Evolutionary conservation across 345 rosid genomes (phyloP).

Genomic region (Acer saccharum): DNA sequence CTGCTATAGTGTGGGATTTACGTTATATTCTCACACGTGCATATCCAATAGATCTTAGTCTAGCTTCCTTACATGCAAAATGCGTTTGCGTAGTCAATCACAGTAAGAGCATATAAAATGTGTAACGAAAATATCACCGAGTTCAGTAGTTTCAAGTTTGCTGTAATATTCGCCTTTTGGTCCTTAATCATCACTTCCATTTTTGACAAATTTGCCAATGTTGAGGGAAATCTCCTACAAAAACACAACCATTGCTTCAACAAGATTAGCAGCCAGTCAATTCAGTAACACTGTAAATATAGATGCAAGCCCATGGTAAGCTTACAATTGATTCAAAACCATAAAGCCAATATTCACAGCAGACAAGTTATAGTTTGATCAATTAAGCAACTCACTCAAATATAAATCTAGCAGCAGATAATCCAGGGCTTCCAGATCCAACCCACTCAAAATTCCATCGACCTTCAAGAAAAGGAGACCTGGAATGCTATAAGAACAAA

Average conservation of each 20-base stretch:
- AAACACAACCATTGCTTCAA: slow-evolving; percentile 15
- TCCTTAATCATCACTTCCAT: slow-evolving; percentile 75
- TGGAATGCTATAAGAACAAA: slow-evolving; percentile 61
- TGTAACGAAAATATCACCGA: slow-evolving; percentile 45
- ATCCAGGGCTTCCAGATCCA: slow-evolving; percentile 76
- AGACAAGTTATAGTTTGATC: neutral
- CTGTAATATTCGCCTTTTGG: slow-evolving; percentile 58
- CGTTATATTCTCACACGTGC: neutral
- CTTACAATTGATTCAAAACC: neutral
- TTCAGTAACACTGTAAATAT: slow-evolving; percentile 2
- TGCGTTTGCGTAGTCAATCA: neutral
- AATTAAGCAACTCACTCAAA: slow-evolving; percentile 54
- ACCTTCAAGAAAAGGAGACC: slow-evolving; percentile 95
- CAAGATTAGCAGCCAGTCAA: slow-evolving; percentile 5
- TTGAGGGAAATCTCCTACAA: slow-evolving; percentile 81
- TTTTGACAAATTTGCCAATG: slow-evolving; percentile 67
- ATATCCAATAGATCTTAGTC: neutral
- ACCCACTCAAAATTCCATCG: slow-evolving; percentile 96
- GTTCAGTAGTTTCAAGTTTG: slow-evolving; percentile 64
- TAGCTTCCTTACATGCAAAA: slow-evolving; percentile 10
- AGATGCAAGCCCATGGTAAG: neutral
- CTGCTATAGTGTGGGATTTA: neutral
- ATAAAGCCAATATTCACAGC: neutral
- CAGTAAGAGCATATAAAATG: neutral
- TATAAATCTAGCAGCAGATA: slow-evolving; percentile 65